phyloP scores from a whole-genome alignment of 2,329 filamentous ascomycete species.

The Calcarisporium arbuscula region DNA sequence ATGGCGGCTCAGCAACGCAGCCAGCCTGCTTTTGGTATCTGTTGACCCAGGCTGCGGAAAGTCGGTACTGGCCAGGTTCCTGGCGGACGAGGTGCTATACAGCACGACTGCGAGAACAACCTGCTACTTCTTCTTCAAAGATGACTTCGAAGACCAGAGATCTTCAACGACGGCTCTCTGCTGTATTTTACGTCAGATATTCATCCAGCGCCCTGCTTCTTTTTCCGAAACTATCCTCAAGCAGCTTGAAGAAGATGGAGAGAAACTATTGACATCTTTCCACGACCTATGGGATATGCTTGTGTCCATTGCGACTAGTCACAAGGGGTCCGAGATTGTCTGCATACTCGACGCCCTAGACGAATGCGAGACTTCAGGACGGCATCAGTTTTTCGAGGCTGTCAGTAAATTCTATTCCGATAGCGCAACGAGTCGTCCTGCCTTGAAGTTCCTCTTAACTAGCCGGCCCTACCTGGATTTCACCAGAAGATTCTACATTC shows the following conservation, averaged over 20 bases:
- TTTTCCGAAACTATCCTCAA: conserved; percentile 16
- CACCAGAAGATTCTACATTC: conserved; percentile 10
- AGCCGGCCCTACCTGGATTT: conserved; percentile 24
- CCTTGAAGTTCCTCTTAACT: conserved; percentile 29
- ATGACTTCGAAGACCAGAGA: conserved; percentile 30
- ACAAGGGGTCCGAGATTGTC: conserved; percentile 17
- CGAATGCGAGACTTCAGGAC: conserved; percentile 24
- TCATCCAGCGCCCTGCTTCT: conserved; percentile 16
- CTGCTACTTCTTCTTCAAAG: conserved; percentile 41
- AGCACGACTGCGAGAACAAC: conserved; percentile 12
- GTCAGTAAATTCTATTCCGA: conserved; percentile 18
- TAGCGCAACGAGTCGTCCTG: background rate
- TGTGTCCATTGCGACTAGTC: conserved; percentile 7
- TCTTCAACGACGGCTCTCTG: conserved; percentile 22
- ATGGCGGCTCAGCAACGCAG: conserved; percentile 4
- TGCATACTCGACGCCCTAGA: conserved; percentile 35
- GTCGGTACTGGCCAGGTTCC: conserved; percentile 31
- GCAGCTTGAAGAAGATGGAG: conserved; percentile 12
- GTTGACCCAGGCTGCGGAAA: conserved; percentile 38
- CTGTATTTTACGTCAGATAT: conserved; percentile 31
- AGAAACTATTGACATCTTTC: conserved; percentile 15
- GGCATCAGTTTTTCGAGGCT: conserved; percentile 14
- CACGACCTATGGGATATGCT: conserved; percentile 25
- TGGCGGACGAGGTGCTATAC: conserved; percentile 24
- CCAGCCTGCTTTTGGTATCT: conserved; percentile 21